phyloP scores from a whole-genome alignment of 2,329 filamentous ascomycete genomes.

The Fusarium caatingaense region DNA sequence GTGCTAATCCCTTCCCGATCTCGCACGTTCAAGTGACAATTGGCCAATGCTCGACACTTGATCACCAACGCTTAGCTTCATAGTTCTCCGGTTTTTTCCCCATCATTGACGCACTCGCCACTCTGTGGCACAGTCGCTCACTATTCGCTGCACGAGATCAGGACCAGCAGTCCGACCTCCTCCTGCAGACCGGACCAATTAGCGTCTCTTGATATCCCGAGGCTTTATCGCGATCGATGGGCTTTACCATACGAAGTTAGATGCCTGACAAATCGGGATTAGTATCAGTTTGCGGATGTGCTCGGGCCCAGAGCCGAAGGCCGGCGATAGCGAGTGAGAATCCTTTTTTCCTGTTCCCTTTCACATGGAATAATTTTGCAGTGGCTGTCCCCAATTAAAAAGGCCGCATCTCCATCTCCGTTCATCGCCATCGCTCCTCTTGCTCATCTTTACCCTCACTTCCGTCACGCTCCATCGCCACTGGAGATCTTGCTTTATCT shows the following conservation, averaged over 20 bases:
- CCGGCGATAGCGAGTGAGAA: slow-evolving; percentile 45
- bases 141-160: slow-evolving; percentile 30
- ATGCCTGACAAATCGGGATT: slow-evolving; percentile 5
- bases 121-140: slow-evolving; percentile 41
- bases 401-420: slow-evolving; percentile 40
- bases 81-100: slow-evolving; percentile 41
- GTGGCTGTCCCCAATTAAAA: slow-evolving; percentile 36
- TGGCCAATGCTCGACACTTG: slow-evolving; percentile 31
- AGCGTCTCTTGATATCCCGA: slow-evolving; percentile 37
- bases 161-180: slow-evolving; percentile 18
- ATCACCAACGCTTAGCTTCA: slow-evolving; percentile 34
- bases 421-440: slow-evolving; percentile 12
- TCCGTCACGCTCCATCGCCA: slow-evolving; percentile 33
- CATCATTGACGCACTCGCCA: slow-evolving; percentile 43
- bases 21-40: slow-evolving; percentile 4
- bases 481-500: slow-evolving; percentile 29
- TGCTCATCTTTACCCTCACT: slow-evolving; percentile 35
- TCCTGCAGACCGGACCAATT: slow-evolving; percentile 47
- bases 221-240: slow-evolving; percentile 47
- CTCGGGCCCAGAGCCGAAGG: slow-evolving; percentile 41
- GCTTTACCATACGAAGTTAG: slow-evolving; percentile 31
- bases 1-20: slow-evolving; percentile 41
- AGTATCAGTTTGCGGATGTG: slow-evolving; percentile 25
- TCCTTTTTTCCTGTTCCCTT: slow-evolving; percentile 17
- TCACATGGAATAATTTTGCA: slow-evolving; percentile 47